Percentiles rank a stretch among this genome's conserved stretches.
Conservation (phyloP, 495 filamentous ascomycete species). For the Penicillium flavigenum region DNA sequence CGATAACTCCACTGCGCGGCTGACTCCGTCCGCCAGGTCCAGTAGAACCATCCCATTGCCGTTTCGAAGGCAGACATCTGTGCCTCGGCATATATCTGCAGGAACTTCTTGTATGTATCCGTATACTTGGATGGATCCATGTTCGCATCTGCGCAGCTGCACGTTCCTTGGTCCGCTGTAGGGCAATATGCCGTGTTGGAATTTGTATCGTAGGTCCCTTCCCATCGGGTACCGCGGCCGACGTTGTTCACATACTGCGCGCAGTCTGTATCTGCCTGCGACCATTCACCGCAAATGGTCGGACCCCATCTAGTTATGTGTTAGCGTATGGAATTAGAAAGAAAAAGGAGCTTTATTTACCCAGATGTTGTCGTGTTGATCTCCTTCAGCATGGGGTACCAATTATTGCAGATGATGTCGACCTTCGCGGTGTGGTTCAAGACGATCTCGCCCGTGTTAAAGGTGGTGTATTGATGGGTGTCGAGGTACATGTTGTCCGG, state of each 20-base stretch:
- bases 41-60: conserved; percentile 97
- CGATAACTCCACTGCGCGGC: conserved; percentile 95
- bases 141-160: conserved; percentile 75
- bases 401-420: conserved; percentile 79
- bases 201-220: conserved; percentile 68
- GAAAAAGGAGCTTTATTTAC: conserved; percentile 33
- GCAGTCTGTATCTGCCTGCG: conserved; percentile 97
- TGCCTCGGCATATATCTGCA: conserved; percentile 87
- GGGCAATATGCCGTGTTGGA: conserved; percentile 71
- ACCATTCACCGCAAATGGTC: conserved; percentile 97
- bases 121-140: conserved; percentile 67
- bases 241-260: conserved; percentile 86
- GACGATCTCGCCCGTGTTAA: conserved; percentile 73
- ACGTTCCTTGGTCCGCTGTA: conserved; percentile 52
- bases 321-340: conserved; percentile 6
- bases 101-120: conserved; percentile 75
- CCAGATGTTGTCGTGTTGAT: conserved; percentile 72
- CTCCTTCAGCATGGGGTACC: conserved; percentile 71
- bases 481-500: conserved; percentile 67
- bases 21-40: conserved; percentile 83
- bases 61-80: conserved; percentile 92
- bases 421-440: conserved; percentile 74
- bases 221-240: conserved; percentile 84
- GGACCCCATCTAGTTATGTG: conserved; percentile 67
- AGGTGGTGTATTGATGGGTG: conserved; percentile 91